Evolutionary conservation across 805 yeast species (phyloP), one percentile per base, ranked within the genome.

Genomic region (Wickerhamiella shivajii): DNA sequence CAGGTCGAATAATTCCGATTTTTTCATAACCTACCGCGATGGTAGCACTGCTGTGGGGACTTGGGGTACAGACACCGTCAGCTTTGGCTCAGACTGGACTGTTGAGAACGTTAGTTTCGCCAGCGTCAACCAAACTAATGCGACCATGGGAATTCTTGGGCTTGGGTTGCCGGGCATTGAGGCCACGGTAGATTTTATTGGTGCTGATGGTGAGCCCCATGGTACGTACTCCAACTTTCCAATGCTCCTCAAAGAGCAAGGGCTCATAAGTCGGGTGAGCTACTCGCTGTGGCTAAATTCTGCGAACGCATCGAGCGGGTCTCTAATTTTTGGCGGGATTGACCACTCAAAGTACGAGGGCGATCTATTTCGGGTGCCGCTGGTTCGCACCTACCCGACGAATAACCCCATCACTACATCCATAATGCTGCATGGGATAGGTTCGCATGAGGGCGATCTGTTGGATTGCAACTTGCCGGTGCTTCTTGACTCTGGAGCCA

Each of bases 271-370:
- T 30, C 50, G 55, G 27, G 44, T 43, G 18, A 59, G 66, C 8
- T 68, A 63, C 52, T 65, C 71, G 25, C 52, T 68, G 35, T 66
- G 55, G 48, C 52, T 66, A 38, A 55, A 58, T 35, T 44, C 50
- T 5, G 37, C 43, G 4, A 42, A 50, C 21, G 43, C 60, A 17
- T 31, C 36, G 2, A 36, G 57, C 3, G 83, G 80, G 4, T 52
- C 61, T 14, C 53, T 76, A 9, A 50, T 76, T 28, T 76, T 76
- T 55, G 84, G 85, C 36, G 84, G 72, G 25, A 66, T 77, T 23
- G 84, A 76, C 48, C 68, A 65, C 37, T 57, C 66, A 24, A 74
- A 74, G 51, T 74, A 69, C 46, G 29, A 51, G 0, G 81, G 80
- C 6, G 49, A 43, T 7, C 46, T 63, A 43, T 44, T 42, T 18